Percentiles rank a stretch among this genome's conserved stretches.
These are phyloP conservation scores for Syncephalastrum sp. DNA, from an alignment of 371 early-diverging fungal genomes.

Conservation along the genomic window DNA sequence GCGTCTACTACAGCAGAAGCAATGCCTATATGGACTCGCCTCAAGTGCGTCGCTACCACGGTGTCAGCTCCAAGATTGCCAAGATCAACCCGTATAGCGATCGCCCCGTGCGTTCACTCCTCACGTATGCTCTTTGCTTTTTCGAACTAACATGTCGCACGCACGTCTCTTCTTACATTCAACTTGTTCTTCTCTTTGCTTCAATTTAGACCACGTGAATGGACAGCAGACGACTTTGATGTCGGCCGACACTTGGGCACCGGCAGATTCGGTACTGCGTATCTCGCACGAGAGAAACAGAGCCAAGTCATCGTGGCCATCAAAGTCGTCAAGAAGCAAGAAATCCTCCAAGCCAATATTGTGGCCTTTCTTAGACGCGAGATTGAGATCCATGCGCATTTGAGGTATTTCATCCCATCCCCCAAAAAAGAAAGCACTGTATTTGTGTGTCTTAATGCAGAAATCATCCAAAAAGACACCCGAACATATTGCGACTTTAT, in stretches of 20 bases:
- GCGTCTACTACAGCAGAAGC: neutral
- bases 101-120: too few species aligned
- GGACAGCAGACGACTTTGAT: conserved; percentile 94
- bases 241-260: conserved; percentile 91
- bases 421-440: too few species aligned
- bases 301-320: conserved; percentile 91
- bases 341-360: conserved; percentile 56
- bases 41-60: conserved; percentile 30
- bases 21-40: conserved; percentile 43
- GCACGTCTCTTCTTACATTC: too few species aligned
- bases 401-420: conserved; percentile 57
- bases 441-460: neutral
- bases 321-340: conserved; percentile 89
- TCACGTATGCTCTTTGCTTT: too few species aligned
- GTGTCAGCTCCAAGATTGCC: conserved; percentile 21
- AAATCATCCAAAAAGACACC: conserved; percentile 60
- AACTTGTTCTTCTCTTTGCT: too few species aligned
- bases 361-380: conserved; percentile 66
- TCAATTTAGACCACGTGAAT: conserved; percentile 28
- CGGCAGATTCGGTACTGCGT: conserved; percentile 98
- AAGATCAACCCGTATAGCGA: conserved; percentile 6
- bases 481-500: conserved; percentile 91
- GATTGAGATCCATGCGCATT: conserved; percentile 95
- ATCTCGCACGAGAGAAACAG: conserved; percentile 87
- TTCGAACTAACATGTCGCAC: too few species aligned